Evolutionary conservation across 176 grass and related monocot species (phyloP), one percentile per base, ranked within the genome.

Genomic region (Oryza rufipogon): DNA sequence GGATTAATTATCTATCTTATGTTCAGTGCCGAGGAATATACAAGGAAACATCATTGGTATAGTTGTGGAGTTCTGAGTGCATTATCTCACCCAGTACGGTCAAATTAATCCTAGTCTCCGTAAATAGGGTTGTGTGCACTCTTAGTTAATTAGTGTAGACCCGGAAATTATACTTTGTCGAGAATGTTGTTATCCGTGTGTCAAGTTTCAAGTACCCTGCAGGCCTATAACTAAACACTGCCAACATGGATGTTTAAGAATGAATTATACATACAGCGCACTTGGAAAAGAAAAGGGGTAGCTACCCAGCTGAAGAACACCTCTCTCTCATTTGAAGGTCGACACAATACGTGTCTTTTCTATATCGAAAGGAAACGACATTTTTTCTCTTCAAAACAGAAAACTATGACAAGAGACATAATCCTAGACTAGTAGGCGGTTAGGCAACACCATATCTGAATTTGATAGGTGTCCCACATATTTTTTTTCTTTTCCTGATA

Each of bases 351-450:
- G 17, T 60, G 51, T 82, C 68, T 30, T 82, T 82, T 78, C 61
- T 64, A 17, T 56, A 14, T 82, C 36, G 23, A 72, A 71, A 46
- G 28, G 72, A 71, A 33, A 64, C 17, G 51, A 66, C 45, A 44
- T 38, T n/a, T 19, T 71, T 89, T 85, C 58, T 63, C n/a, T 63
- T n/a, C 44, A 85, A 71, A 81, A 81, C n/a, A 41, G 70, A 64
- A 61, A 75, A 39, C 52, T 76, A 74, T 45, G 73, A 68, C 58
- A 78, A 38, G 14, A 73, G 10, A 73, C 47, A 72, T 11, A 23
- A 11, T 33, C 68, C 15, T 90, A 86, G 79, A 74, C 74, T 16
- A 63, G 70, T 86, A 83, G 79, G 79, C 26, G 56, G 79, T 82
- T 86, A 68, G 74, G 79, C 79, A 74, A 73, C 74, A 61, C 72